Base-by-base conservation (phyloP, 192 early-diverging fungal genomes). In the Lobosporangium transversale region DNA sequence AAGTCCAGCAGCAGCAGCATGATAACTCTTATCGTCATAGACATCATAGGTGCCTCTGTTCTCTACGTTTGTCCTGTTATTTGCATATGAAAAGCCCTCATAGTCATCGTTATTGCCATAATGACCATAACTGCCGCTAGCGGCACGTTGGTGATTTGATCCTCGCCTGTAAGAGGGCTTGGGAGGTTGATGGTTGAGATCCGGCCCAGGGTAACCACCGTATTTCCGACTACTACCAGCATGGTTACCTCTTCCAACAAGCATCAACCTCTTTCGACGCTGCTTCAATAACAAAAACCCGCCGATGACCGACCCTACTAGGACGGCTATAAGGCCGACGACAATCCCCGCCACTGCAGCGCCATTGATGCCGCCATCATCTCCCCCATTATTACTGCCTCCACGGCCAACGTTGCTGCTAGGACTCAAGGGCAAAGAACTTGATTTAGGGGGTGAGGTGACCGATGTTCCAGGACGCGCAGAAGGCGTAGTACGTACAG, bases 221-320 rank as follows among this genome's bases (percentile, higher is more conserved):
- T 66, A 48, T 24, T 45, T 56, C 44, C 59, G n/a, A 7, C 73
- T n/a, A n/a, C n/a, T n/a, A n/a, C n/a, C n/a, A n/a, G n/a, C n/a
- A n/a, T n/a, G n/a, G n/a, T n/a, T n/a, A n/a, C n/a, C n/a, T n/a
- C n/a, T n/a, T n/a, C n/a, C 65, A 1, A 49, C 43, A n/a, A 67
- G 51, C 73, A 76, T 62, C 64, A 76, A 37, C 2, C 73, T 57
- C 24, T 76, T 76, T 5, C 56, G 55, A 5, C 73, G 73, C 30
- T 76, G 57, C 47, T 67, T 76, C 37, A 76, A 24, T 26, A 76
- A 18, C 36, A 76, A 37, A 24, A 76, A 76, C 3, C 63, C 73
- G 4, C 73, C 73, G 1, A 67, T 59, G 15, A 76, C 59, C 0
- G 73, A 58, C 2, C 53, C 73, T 3, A 76, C 47, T 14, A 76